phyloP scores from a whole-genome alignment of 139 green algal species.

The Chlamydomonas asymmetrica region DNA sequence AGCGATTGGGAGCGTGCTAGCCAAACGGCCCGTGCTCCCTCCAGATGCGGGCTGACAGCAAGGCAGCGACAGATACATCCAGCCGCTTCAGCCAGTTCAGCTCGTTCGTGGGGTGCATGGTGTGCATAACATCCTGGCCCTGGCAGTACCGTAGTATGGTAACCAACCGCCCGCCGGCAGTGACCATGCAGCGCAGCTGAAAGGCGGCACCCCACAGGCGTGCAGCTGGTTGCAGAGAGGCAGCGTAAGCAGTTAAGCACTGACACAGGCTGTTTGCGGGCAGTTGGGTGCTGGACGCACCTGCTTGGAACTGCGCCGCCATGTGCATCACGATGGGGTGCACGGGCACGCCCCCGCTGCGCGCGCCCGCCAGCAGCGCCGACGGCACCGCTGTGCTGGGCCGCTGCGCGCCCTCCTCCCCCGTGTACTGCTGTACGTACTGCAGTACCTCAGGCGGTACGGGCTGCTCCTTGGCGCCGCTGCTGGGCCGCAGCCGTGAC shows the following conservation, averaged over 20 bases:
- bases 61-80: neutral
- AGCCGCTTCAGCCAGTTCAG: too few relatives aligned
- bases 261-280: neutral
- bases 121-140: too few relatives aligned
- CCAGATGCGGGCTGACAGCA: neutral
- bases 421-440: constrained; percentile 31
- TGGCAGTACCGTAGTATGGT: too few relatives aligned
- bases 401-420: constrained; percentile 17
- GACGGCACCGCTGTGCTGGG: constrained; percentile 16
- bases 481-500: constrained; percentile 3
- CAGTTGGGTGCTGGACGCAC: too few relatives aligned
- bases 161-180: neutral
- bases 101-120: too few relatives aligned
- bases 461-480: constrained; percentile 1
- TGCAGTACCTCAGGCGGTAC: constrained; percentile 28
- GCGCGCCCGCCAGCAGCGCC: neutral
- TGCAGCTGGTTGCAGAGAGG: too few relatives aligned
- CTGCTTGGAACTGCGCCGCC: constrained; percentile 21
- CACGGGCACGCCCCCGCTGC: constrained; percentile 1
- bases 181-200: neutral
- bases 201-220: neutral
- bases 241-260: too few relatives aligned
- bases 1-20: neutral
- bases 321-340: constrained; percentile 20
- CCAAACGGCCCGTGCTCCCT: neutral